A percentile compares a stretch with the other conserved stretches of the same genome.
These are phyloP conservation scores for Claviceps digitariae DNA, from an alignment of 2,329 filamentous ascomycete species.

Conservation along the genomic window DNA sequence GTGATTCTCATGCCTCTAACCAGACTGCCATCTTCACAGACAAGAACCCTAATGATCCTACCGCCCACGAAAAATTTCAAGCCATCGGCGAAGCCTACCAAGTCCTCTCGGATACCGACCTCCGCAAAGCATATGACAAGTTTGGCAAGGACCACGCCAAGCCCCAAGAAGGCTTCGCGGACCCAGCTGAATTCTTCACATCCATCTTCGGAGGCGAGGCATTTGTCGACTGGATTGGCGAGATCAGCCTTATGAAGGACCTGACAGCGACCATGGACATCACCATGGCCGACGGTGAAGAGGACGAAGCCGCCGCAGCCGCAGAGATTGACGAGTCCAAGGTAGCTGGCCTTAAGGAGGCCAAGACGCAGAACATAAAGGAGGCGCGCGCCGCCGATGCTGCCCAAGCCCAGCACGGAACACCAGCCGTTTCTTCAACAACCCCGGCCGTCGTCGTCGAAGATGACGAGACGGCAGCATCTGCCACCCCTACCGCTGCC, in stretches of 20 bases:
- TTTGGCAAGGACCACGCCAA: constrained; percentile 91
- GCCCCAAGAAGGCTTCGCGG: constrained; percentile 83
- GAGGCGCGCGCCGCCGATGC: constrained; percentile 16
- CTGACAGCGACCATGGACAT: constrained; percentile 98
- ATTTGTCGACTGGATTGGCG: constrained; percentile 91
- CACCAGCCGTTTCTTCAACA: constrained; percentile 7
- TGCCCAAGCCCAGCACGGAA: constrained; percentile 11
- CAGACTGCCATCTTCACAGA: constrained; percentile 39
- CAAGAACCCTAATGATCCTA: constrained; percentile 95
- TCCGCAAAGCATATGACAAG: constrained; percentile 90
- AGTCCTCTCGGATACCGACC: constrained; percentile 74
- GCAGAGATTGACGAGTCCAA: constrained; percentile 30
- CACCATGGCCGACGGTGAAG: constrained; percentile 65
- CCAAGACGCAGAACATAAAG: constrained; percentile 41
- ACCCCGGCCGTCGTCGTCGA: constrained; percentile 28
- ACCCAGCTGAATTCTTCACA: constrained; percentile 94
- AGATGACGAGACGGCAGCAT: constrained; percentile 19
- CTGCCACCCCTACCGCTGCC: constrained; percentile 1
- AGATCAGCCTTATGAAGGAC: constrained; percentile 98
- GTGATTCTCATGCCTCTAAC: neutral
- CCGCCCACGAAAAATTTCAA: constrained; percentile 89
- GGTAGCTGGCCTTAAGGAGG: constrained; percentile 43
- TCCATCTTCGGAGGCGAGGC: constrained; percentile 97
- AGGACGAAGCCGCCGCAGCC: constrained; percentile 25
- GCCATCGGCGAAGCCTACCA: constrained; percentile 62